Base-by-base conservation (phyloP, 106 monocot genomes). In the Allium fistulosum region DNA sequence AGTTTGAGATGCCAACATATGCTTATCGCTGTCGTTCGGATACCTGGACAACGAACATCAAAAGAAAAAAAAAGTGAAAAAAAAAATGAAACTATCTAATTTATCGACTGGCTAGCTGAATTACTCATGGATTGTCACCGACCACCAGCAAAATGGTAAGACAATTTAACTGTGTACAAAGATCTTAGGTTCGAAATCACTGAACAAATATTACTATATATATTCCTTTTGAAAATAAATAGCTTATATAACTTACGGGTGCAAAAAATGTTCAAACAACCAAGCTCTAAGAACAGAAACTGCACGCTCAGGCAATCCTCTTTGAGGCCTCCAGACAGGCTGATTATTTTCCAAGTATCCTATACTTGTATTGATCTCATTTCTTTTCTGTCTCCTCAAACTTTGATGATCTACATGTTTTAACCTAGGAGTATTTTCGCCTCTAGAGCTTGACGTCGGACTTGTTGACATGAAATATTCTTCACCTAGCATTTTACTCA, bases 261-360 rank as follows among this genome's bases (percentile, higher is more conserved):
- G 88, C 59, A 88, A 81, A 61, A 88, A 88, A 79, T 88, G 88
- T 37, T 88, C 88, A 26, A 88, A 88, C 62, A 88, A 63, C 88
- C 88, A 88, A 1, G 81, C 76, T 37, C 84, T 65, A 1, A 88
- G 67, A 46, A 88, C 84, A 4, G 88, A 72, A 49, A 88, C 88
- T 8, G 88, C 78, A 4, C 84, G 66, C 58, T 88, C 88, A 11
- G 88, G 88, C 7, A 88, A 76, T 0, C 88, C 88, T 26, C 84
- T 70, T 61, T 88, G 88, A 4, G 88, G 88, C 67, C 82, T 68
- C 88, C 88, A 88, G 2, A 79, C 74, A 13, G 76, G 84, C n/a
- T 76, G 87, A 17, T 59, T 80, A 26, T 74, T 73, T 18, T 83
- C 83, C 49, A 80, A 57, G 71, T 71, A 80, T n/a, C 77, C 47